Base-by-base conservation (phyloP, 2,329 filamentous ascomycete species). In the Venturia effusa region DNA sequence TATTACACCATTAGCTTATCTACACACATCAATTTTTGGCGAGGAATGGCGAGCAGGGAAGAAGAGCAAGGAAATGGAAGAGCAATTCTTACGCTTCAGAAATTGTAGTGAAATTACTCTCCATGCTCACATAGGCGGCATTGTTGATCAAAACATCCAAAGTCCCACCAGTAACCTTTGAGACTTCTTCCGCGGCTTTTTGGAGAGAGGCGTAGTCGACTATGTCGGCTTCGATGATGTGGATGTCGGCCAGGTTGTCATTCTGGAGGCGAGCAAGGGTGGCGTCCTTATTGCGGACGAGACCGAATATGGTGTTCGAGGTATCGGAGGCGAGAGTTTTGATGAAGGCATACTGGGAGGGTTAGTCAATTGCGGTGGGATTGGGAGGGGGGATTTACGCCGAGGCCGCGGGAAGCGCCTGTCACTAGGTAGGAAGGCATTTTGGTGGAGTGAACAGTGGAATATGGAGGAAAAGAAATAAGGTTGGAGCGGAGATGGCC, bases 181-280 rank as follows among this genome's bases (percentile, higher is more conserved):
- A 60, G 5, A 64, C 64, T 40, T 70, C 66, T 1, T 62, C 51
- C 8, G 66, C 69, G 39, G 69, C 70, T 59, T 55, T 39, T 71
- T 79, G 73, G 17, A 83, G 69, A 1, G 73, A 69, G 3, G 71
- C 69, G 60, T 74, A 72, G 65, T 78, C 71, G 11, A 71, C 27
- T 41, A 83, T 67, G 64, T 84, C 79, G 19, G 70, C 81, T 24
- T 78, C 66, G 24, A 84, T 30, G 65, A 83, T 72, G 64, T 77
- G 74, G 59, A 83, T 70, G 59, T 83, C 82, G 45, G 59, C 64
- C 51, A 67, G 64, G 59, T 60, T 60, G 37, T 71, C 69, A 32
- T 66, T 67, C 13, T 64, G 51, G 1, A 72, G 64, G 4, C 66
- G 65, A 4, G 64, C 63, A n/a, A 68, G 60, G 1, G 67, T 69